phyloP scores from a whole-genome alignment of 495 filamentous ascomycete species.

The Talaromyces trachyspermus region DNA sequence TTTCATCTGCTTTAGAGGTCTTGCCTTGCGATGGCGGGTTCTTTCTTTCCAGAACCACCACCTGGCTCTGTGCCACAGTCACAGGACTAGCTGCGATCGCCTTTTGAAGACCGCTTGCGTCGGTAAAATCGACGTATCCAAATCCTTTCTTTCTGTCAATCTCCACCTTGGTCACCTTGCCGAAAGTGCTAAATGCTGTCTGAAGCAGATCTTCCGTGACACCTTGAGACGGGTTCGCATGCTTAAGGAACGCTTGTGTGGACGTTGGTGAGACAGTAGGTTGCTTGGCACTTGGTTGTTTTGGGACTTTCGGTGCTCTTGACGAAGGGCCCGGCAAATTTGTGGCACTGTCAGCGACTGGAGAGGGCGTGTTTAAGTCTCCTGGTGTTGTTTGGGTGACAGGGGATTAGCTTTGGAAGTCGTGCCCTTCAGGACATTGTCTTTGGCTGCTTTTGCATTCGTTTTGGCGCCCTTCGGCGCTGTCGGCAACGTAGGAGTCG shows the following conservation, averaged over 20 bases:
- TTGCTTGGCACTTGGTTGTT: constrained; percentile 27
- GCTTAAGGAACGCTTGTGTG: constrained; percentile 85
- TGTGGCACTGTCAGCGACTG: constrained; percentile 18
- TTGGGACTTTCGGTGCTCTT: constrained; percentile 23
- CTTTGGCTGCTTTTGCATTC: constrained; percentile 13
- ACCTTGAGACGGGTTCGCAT: constrained; percentile 85
- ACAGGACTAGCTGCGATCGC: constrained; percentile 78
- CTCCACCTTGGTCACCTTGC: constrained; percentile 66
- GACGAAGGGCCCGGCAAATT: constrained; percentile 25
- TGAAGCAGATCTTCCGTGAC: constrained; percentile 74
- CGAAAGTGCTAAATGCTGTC: constrained; percentile 62
- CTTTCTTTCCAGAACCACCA: constrained; percentile 80
- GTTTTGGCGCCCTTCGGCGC: constrained; percentile 14
- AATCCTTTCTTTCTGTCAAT: constrained; percentile 92
- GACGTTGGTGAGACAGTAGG: constrained; percentile 40
- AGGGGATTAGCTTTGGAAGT: neutral
- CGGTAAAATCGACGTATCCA: constrained; percentile 79
- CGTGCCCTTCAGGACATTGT: constrained; percentile 10
- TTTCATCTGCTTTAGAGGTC: neutral
- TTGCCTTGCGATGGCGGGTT: constrained; percentile 16
- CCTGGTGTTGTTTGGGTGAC: constrained; percentile 1
- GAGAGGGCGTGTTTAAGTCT: constrained; percentile 16
- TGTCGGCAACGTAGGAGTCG: constrained; percentile 3
- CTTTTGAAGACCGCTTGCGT: constrained; percentile 59
- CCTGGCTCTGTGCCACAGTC: constrained; percentile 71